Evolutionary conservation across 2,329 filamentous ascomycete species (phyloP).

Genomic region (Berkeleyomyces rouxiae): DNA sequence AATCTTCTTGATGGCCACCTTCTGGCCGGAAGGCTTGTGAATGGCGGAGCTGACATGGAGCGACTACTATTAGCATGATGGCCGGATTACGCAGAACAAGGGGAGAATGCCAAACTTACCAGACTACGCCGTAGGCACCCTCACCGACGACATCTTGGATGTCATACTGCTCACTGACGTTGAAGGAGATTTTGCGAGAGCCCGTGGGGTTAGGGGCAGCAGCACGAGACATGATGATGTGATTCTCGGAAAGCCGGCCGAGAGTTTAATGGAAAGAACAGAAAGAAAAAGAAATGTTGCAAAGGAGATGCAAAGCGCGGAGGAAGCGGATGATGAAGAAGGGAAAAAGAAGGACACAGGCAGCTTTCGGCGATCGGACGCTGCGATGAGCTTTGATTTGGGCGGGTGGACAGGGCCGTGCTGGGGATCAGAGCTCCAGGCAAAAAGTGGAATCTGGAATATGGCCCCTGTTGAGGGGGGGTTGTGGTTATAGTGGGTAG

Average conservation of each 20-base stretch:
- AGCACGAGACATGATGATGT: conserved; percentile 35
- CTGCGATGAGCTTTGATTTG: neutral
- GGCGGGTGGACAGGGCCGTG: neutral
- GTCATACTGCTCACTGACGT: conserved; percentile 98
- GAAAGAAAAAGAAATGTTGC: conserved; percentile 5
- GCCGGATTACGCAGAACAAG: neutral
- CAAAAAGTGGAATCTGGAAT: conserved; percentile 4
- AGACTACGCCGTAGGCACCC: conserved; percentile 95
- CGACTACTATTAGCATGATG: neutral
- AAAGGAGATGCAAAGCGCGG: neutral
- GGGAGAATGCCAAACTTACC: conserved; percentile 41
- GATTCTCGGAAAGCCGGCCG: conserved; percentile 9
- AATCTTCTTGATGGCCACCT: conserved; percentile 99
- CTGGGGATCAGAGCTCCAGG: conserved; percentile 9
- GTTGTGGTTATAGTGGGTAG: neutral
- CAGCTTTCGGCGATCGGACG: neutral
- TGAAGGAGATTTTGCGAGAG: conserved; percentile 96
- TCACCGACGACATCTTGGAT: conserved; percentile 99
- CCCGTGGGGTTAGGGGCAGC: conserved; percentile 40
- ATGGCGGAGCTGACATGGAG: conserved; percentile 58
- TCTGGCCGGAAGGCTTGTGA: conserved; percentile 94
- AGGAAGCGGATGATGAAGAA: conserved; percentile 2
- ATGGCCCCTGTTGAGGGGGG: neutral
- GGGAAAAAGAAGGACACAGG: neutral
- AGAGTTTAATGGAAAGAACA: conserved; percentile 7